A percentile compares a stretch with the other conserved stretches of the same genome.
These are phyloP conservation scores for Phytopythium boreale DNA, from an alignment of 352 stramenopile genomes.

Conservation along the genomic window DNA sequence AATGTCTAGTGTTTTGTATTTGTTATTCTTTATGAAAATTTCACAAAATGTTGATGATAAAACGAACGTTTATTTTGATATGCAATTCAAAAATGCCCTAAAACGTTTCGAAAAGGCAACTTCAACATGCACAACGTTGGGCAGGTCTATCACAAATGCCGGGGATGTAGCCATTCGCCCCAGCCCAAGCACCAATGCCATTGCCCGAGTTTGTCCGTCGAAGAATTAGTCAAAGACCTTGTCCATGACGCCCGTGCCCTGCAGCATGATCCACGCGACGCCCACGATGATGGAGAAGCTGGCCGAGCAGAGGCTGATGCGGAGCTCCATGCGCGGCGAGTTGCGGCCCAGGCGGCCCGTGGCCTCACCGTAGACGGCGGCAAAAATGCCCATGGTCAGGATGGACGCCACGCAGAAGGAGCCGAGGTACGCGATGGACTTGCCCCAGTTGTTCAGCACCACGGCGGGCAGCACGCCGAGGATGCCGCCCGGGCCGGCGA, in stretches of 20 bases:
- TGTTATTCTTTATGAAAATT: too few species aligned
- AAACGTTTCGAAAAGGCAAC: background rate
- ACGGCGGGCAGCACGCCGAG: conserved; percentile 86
- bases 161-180: background rate
- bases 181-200: background rate
- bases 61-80: too few species aligned
- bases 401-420: conserved; percentile 88
- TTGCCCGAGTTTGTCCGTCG: background rate
- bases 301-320: conserved; percentile 66
- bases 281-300: conserved; percentile 74
- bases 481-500: conserved; percentile 57
- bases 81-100: too few species aligned
- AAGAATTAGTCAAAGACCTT: conserved; percentile 50
- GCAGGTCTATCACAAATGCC: too few species aligned
- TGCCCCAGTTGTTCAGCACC: conserved; percentile 56
- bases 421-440: conserved; percentile 79
- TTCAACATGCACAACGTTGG: background rate
- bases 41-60: too few species aligned
- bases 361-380: conserved; percentile 74
- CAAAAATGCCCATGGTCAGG: conserved; percentile 89
- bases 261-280: conserved; percentile 69
- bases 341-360: conserved; percentile 53
- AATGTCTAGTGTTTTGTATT: too few species aligned
- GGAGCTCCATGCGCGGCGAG: conserved; percentile 51
- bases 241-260: conserved; percentile 60